Base-by-base conservation (phyloP, 495 filamentous ascomycete genomes). In the Podospora australis region DNA sequence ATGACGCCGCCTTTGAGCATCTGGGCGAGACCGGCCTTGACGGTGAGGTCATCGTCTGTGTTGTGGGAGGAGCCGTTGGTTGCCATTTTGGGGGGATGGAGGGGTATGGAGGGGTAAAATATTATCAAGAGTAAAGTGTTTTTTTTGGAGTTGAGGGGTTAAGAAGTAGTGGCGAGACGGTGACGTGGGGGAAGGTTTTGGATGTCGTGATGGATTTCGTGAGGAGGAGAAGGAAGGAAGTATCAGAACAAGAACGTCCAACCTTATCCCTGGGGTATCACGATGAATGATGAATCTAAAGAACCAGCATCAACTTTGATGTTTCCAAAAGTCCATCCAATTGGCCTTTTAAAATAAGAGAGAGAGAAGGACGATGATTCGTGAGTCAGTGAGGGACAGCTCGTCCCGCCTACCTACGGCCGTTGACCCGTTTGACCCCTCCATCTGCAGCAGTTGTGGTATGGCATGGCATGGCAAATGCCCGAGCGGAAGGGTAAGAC, bases 1-100 rank as follows among this genome's bases (percentile, higher is more conserved):
- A 98, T 98, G 29, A 98, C 92, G 53, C 92, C 92, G 64, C 92
- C 92, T 74, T 97, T 95, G 63, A 98, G 70, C 92, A 98, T 98
- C 63, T 91, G 83, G 17, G 92, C 92, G 46, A 98, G 73, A 24
- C 92, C 92, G 36, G 86, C 86, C 79, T 98, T 98, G 78, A 95
- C 79, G 47, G 79, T 76, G 67, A 88, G 87, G 68, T 59, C 54
- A 32, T 65, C 61, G n/a, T n/a, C n/a, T n/a, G n/a, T n/a, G 52
- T 46, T 41, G 35, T 35, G 54, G 28, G 43, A 48, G 21, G 53
- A 25, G 32, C 55, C 52, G 25, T 56, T 54, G 48, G 53, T 14
- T 21, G 55, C 53, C 57, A 56, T 61, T 54, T 40, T 41, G 44
- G 20, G 6, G 14, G n/a, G n/a, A n/a, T n/a, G n/a, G n/a, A n/a